phyloP scores from a whole-genome alignment of 164 flowering plant species.

The Piper longum region DNA sequence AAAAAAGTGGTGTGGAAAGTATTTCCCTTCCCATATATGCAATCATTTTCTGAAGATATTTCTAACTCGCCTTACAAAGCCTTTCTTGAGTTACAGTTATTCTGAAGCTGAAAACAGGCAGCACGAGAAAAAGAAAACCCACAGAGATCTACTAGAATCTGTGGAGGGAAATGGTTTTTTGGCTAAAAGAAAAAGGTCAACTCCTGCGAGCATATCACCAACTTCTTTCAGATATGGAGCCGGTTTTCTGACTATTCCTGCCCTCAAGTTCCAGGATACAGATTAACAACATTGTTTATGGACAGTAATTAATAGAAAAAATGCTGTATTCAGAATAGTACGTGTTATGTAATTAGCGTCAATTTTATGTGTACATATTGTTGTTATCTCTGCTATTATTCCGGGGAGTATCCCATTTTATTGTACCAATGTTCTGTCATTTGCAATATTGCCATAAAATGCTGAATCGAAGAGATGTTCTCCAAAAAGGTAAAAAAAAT shows the following conservation, averaged over 20 bases:
- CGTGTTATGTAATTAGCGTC: no score
- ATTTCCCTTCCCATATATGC: background rate
- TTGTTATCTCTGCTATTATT: no score
- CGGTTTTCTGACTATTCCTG: conserved; percentile 44
- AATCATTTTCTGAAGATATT: background rate
- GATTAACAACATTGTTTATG: conserved; percentile 13
- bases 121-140: conserved; percentile 15
- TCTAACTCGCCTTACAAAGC: background rate
- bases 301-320: no score
- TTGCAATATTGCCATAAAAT: no score
- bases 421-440: no score
- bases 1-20: no score
- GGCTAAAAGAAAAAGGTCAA: conserved; percentile 40
- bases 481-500: no score
- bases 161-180: conserved; percentile 41
- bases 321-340: no score
- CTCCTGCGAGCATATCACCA: conserved; percentile 15
- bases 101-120: conserved; percentile 18
- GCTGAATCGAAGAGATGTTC: no score
- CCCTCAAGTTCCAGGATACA: conserved; percentile 24
- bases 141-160: conserved; percentile 30
- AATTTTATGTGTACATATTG: no score
- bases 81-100: conserved; percentile 19
- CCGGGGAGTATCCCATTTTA: no score
- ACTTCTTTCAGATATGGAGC: conserved; percentile 24